Evolutionary conservation across 108 stramenopile species (phyloP), one percentile per base, ranked within the genome.

Genomic region (Bacterosira constricta): DNA sequence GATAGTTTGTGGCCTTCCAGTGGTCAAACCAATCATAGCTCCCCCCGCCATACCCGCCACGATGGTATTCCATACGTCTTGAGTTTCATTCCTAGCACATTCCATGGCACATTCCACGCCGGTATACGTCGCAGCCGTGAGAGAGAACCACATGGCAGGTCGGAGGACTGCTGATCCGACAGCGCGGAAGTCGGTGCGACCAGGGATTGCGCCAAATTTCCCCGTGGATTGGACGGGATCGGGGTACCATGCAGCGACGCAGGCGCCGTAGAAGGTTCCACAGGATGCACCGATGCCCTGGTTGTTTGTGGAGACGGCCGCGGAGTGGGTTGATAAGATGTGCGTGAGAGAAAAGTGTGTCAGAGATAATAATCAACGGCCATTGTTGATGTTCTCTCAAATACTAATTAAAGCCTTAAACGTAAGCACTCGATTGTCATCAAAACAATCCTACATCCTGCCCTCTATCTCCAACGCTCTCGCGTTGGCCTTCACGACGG

Each of bases 1-100:
- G 8, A 77, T 50, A 61, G 77, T 73, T 20, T 77, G 67, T 15
- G 76, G 76, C 31, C 71, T 56, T 37, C 75, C 70, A 13, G 49
- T 73, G 11, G 64, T 72, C 29, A 71, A 35, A 11, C 81, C 81
- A 25, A 77, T 63, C 3, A 82, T 71, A 23, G 63, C 30, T 35
- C 81, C 81, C 41, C 76, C 81, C 9, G 66, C 81, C 76, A 77
- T 67, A 20, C 81, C 81, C 18, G 75, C 75, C 11, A 72, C 70
- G 30, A 72, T 55, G 58, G 51, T 57, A 66, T 82, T 82, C 70
- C 69, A 77, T 8, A 64, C 34, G 49, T 82, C 81, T 34, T 73
- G 36, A 6, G 58, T 68, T 61, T 82, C 75, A 42, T 65, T 71
- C 32, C 81, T 63, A 5, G 58, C 45, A 3, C 70, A 46, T 44